Evolutionary conservation across 2,329 filamentous ascomycete genomes (phyloP).

Genomic region (Didymella glomerata): DNA sequence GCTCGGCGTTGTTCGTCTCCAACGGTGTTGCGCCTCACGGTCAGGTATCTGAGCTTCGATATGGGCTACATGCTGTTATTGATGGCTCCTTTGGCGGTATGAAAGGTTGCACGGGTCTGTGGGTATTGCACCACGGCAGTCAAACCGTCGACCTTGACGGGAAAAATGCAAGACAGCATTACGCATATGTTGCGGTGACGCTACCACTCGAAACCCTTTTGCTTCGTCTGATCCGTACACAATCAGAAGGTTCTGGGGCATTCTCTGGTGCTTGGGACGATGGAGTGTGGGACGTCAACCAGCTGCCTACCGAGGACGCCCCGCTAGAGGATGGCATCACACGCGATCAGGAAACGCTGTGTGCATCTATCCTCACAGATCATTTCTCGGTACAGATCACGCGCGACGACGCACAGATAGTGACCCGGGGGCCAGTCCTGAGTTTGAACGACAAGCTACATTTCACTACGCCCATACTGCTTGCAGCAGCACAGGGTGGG

Average conservation of each 20-base stretch:
- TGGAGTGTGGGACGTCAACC: conserved; percentile 37
- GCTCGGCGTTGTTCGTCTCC: conserved; percentile 49
- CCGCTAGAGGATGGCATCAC: conserved; percentile 35
- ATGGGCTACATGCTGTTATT: conserved; percentile 52
- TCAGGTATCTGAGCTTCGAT: conserved; percentile 54
- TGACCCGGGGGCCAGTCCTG: conserved; percentile 32
- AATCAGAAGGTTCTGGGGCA: conserved; percentile 28
- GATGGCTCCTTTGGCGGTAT: conserved; percentile 42
- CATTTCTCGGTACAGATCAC: conserved; percentile 45
- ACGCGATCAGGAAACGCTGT: conserved; percentile 44
- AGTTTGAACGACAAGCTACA: conserved; percentile 24
- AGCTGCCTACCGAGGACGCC: conserved; percentile 35
- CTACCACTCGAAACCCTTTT: conserved; percentile 44
- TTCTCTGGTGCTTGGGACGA: conserved; percentile 37
- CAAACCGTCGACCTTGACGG: conserved; percentile 40
- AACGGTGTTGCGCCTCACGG: conserved; percentile 57
- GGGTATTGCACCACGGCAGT: conserved; percentile 47
- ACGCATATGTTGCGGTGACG: conserved; percentile 50
- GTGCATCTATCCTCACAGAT: conserved; percentile 35
- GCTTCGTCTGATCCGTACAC: conserved; percentile 38
- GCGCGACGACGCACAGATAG: conserved; percentile 32
- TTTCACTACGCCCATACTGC: conserved; percentile 32
- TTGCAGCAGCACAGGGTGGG: conserved; percentile 30
- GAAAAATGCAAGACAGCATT: conserved; percentile 38
- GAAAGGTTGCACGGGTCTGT: conserved; percentile 48